phyloP scores from a whole-genome alignment of 345 rosid genomes.

The Mercurialis annua region DNA sequence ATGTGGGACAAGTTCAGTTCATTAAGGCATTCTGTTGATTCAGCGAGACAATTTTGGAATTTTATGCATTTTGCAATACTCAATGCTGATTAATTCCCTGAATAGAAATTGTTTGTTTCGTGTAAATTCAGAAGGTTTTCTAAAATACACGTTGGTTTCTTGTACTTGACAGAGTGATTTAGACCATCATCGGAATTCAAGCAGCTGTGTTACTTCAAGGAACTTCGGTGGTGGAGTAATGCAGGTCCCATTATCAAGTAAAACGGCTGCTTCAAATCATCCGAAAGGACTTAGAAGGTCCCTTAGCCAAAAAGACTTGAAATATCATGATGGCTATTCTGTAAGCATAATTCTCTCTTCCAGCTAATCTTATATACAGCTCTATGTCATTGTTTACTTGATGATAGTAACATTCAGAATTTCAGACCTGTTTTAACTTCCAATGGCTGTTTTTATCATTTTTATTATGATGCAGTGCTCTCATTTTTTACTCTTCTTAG shows the following conservation, averaged over 20 bases:
- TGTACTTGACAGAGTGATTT: constrained; percentile 63
- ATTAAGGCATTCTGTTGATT: neutral
- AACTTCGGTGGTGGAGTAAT: constrained; percentile 34
- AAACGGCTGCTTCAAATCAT: constrained; percentile 38
- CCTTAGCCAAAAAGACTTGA: constrained; percentile 65
- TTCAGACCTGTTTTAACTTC: neutral
- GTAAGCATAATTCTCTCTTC: constrained; percentile 46
- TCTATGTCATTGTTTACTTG: constrained; percentile 1
- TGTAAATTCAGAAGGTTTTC: neutral
- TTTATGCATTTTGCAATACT: neutral
- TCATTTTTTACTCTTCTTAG: neutral
- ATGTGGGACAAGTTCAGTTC: neutral
- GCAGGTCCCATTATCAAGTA: constrained; percentile 36
- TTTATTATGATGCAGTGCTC: neutral
- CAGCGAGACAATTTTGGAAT: neutral
- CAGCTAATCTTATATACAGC: constrained; percentile 1
- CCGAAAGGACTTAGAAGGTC: constrained; percentile 62
- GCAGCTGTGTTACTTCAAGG: constrained; percentile 34
- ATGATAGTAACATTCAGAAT: too few species aligned
- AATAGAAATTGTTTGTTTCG: neutral
- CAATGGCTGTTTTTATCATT: neutral
- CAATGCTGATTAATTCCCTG: neutral
- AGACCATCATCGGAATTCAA: constrained; percentile 46
- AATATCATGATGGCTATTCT: constrained; percentile 74
- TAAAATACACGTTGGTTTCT: constrained; percentile 12